phyloP scores from a whole-genome alignment of 139 green algal species.

The Ettlia oleoabundans region DNA sequence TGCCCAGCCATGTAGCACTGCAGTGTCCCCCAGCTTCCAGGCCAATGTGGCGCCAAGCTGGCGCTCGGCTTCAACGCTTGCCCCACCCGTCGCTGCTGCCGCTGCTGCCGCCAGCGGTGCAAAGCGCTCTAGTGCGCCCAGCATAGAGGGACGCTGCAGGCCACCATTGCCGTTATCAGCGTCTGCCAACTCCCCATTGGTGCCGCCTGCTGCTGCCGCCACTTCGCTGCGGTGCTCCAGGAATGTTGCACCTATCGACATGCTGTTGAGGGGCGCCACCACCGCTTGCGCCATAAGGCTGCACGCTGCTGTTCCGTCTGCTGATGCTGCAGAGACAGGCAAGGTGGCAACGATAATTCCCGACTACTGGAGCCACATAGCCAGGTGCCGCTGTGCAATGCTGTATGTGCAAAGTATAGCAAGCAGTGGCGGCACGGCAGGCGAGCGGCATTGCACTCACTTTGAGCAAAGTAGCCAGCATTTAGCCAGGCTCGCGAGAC shows the following conservation, averaged over 20 bases:
- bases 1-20: slow-evolving; percentile 42
- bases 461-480: slow-evolving; percentile 23
- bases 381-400: too few relatives aligned
- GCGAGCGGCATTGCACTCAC: too few relatives aligned
- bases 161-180: background rate
- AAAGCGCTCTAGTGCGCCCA: background rate
- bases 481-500: slow-evolving; percentile 29
- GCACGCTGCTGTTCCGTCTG: background rate
- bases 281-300: slow-evolving; percentile 32
- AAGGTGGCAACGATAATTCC: background rate
- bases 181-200: background rate
- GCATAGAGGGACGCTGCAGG: background rate
- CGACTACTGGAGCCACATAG: too few relatives aligned
- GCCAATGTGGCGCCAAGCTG: slow-evolving; percentile 37
- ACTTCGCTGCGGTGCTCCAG: slow-evolving; percentile 23
- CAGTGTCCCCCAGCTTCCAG: background rate
- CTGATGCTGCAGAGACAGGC: background rate
- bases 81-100: background rate
- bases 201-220: slow-evolving; percentile 6
- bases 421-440: too few relatives aligned
- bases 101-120: background rate
- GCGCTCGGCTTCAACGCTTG: background rate
- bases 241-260: slow-evolving; percentile 22
- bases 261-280: slow-evolving; percentile 7
- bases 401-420: too few relatives aligned